These are phyloP conservation scores for Colletotrichum sojae DNA, from an alignment of 2,329 filamentous ascomycete species.

Conservation along the genomic window DNA sequence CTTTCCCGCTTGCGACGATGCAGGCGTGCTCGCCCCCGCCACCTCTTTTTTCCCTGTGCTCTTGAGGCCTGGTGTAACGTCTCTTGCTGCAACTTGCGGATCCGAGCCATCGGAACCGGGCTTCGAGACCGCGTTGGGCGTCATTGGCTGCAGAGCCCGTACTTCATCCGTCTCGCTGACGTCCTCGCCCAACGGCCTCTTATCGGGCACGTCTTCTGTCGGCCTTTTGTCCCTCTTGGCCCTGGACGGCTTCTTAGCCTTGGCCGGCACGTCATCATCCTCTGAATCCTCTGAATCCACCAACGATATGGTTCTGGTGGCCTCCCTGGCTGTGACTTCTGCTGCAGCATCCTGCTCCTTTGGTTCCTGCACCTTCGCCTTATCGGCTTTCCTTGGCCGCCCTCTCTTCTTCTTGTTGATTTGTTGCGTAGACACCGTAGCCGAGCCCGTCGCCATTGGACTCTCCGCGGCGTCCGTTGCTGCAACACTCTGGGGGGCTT, in stretches of 20 bases:
- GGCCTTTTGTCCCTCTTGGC: slow-evolving; percentile 2
- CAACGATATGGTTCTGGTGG: too few relatives aligned
- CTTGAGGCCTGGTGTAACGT: neutral
- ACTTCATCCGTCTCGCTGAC: slow-evolving; percentile 7
- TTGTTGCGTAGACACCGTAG: slow-evolving; percentile 19
- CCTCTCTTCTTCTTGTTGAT: slow-evolving; percentile 49
- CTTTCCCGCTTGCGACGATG: slow-evolving; percentile 48
- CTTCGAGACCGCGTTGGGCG: slow-evolving; percentile 20
- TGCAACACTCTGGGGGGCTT: neutral
- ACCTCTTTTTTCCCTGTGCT: slow-evolving; percentile 37
- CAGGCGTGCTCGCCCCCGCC: slow-evolving; percentile 20
- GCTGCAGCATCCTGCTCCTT: slow-evolving; percentile 5
- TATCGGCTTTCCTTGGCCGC: slow-evolving; percentile 56
- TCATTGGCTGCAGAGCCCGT: slow-evolving; percentile 28
- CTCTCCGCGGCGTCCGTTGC: neutral
- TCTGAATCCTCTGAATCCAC: neutral
- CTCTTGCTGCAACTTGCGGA: slow-evolving; percentile 19
- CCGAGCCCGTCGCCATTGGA: slow-evolving; percentile 6
- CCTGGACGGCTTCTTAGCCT: slow-evolving; percentile 2
- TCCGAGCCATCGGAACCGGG: slow-evolving; percentile 9
- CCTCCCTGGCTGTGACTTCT: neutral
- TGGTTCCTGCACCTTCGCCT: slow-evolving; percentile 35
- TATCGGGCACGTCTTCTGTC: neutral
- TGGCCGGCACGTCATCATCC: neutral
- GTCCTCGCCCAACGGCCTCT: neutral